Percentiles rank a stretch among this genome's conserved stretches.
Conservation (phyloP, 805 yeast genomes). For the Priceomyces carsonii region DNA sequence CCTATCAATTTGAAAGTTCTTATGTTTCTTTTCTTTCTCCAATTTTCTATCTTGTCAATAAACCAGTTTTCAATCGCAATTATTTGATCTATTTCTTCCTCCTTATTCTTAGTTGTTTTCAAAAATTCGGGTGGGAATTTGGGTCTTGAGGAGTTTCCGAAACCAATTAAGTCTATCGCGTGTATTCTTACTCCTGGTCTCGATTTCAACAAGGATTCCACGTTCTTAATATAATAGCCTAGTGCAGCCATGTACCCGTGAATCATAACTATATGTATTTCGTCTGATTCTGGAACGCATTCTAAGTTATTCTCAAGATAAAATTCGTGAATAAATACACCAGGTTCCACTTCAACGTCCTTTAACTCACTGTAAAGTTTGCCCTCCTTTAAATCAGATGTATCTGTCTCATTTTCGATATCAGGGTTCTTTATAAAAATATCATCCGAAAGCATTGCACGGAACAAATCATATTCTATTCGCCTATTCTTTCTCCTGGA, state of each 20-base stretch:
- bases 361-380: slow-evolving; percentile 21
- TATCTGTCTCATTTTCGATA: neutral
- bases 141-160: slow-evolving; percentile 44
- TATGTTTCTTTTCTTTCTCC: slow-evolving; percentile 29
- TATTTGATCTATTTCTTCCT: slow-evolving; percentile 31
- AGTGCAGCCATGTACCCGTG: slow-evolving; percentile 49
- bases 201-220: slow-evolving; percentile 30
- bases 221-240: slow-evolving; percentile 41
- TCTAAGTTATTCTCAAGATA: slow-evolving; percentile 23
- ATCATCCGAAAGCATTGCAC: slow-evolving; percentile 32
- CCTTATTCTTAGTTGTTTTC: slow-evolving; percentile 15
- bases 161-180: slow-evolving; percentile 44
- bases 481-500: slow-evolving; percentile 21
- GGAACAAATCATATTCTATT: slow-evolving; percentile 35
- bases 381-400: neutral
- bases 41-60: slow-evolving; percentile 37
- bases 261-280: slow-evolving; percentile 30
- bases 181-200: slow-evolving; percentile 36
- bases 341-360: slow-evolving; percentile 30
- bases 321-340: slow-evolving; percentile 36
- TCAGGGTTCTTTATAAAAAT: slow-evolving; percentile 24
- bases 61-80: slow-evolving; percentile 41
- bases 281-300: slow-evolving; percentile 13
- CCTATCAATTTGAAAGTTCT: slow-evolving; percentile 31
- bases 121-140: slow-evolving; percentile 34